Evolutionary conservation across 352 stramenopile species (phyloP), one percentile per base, ranked within the genome.

Genomic region (Globisporangium barbulae): DNA sequence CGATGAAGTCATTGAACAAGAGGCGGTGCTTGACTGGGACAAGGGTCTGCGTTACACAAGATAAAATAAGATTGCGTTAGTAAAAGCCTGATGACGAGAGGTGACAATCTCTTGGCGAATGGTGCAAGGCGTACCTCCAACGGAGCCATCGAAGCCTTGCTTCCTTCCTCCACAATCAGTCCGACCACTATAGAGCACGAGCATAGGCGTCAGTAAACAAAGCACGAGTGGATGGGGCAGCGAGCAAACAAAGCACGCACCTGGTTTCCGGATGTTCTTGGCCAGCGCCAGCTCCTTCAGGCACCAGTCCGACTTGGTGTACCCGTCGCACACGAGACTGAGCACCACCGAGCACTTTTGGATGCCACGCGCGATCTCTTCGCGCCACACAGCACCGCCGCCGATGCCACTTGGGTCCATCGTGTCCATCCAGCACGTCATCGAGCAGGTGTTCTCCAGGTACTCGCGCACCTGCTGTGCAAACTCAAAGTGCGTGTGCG

Each of bases 341-440:
- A 93, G 68, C 35, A 93, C 81, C 1, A 93, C 69, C 15, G 79
- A 85, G 64, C 78, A 88, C 49, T 91, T 89, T 42, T 79, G 73
- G 60, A 93, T 91, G 37, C 81, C 85, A 42, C 83, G 81, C 3
- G 83, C 85, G 28, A 94, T 91, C 56, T 92, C 83, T 64, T 94
- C 78, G 53, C 85, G 81, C 85, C 85, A 94, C 6, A 93, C 81
- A 0, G 81, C 81, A 41, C 83, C 84, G 13, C 84, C 85, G 19
- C 82, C 82, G 28, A 94, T 92, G 22, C 81, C 84, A 41, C 75
- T 89, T 6, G 83, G 83, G 55, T 94, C 83, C 83, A 92, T 93
- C 21, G 79, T 88, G 66, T 94, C 85, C 80, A 94, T 88, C 83
- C 82, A 92, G 54, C 81, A 91, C 21, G 85, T 93, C 4, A 91